Base-by-base conservation (phyloP, 2,329 filamentous ascomycete genomes). In the Amphichorda felina region DNA sequence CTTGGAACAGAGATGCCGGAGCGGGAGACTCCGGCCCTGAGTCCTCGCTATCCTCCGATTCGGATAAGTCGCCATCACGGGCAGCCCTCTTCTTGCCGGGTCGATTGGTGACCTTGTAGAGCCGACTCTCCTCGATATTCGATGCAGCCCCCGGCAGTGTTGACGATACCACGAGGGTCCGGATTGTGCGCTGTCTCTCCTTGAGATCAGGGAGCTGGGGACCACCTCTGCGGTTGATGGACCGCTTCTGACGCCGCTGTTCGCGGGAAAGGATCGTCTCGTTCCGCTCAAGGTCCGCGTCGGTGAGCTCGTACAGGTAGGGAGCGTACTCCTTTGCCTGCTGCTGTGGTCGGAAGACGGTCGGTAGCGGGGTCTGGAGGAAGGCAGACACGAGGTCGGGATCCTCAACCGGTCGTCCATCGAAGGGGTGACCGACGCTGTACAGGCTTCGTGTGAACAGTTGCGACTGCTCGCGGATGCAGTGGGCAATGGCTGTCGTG, bases 401-500 rank as follows among this genome's bases (percentile, higher is more conserved):
- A 52, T 98, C 91, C 46, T 96, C 91, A 16, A 96, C 72, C 3
- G 87, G 87, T 25, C 91, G 75, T 34, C 91, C 91, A 53, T 98
- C 91, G 50, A 98, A 98, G 18, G 87, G 81, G 61, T 98, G 88
- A 3, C 88, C 87, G 36, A 93, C 76, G 48, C 91, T 85, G 60
- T 94, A 96, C 40, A 98, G 64, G 50, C 87, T 93, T 54, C 86
- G 82, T 5, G 87, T 93, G 56, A 95, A 98, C 21, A 96, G 72
- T 54, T 98, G 91, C 28, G 81, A 79, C 59, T 98, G 91, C 58
- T 98, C 91, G 42, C 91, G 82, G 50, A 98, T 98, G 41, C 86
- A 94, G 60, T 98, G 91, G 10, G 91, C 91, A 54, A 98, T 96
- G 7, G 91, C 89, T 0, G 91, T 98, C 3, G 86, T 88, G 50